These are phyloP conservation scores for Citrus unshiu DNA, from an alignment of 345 rosid species.

Conservation along the genomic window DNA sequence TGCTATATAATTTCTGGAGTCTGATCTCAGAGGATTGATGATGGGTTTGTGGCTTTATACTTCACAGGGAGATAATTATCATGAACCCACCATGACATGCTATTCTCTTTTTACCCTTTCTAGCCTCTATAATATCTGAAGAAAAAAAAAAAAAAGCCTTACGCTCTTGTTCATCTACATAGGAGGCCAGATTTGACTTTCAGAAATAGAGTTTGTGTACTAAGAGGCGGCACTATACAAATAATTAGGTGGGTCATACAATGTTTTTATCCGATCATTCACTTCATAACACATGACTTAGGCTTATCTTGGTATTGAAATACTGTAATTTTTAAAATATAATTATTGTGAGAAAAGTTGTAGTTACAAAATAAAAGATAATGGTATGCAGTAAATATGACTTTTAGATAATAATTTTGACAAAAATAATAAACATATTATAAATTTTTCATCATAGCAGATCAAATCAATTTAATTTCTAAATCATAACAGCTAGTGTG, in stretches of 20 bases:
- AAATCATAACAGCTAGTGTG: fast-evolving
- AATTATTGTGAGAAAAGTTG: fast-evolving
- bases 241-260: too few species aligned
- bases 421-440: too few species aligned
- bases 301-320: fast-evolving
- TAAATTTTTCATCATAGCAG: fast-evolving
- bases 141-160: neutral
- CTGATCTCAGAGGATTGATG: too few species aligned
- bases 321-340: too few species aligned
- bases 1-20: too few species aligned
- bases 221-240: neutral
- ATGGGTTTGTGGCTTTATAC: too few species aligned
- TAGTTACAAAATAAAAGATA: too few species aligned
- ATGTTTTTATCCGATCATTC: too few species aligned
- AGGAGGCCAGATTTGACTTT: neutral
- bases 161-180: neutral
- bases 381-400: too few species aligned
- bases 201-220: neutral
- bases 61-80: constrained; percentile 31
- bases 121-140: neutral
- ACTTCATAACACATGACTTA: too few species aligned
- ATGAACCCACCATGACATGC: constrained; percentile 12
- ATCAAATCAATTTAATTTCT: too few species aligned
- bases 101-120: neutral
- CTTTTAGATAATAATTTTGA: too few species aligned